Evolutionary conservation across 495 filamentous ascomycete species (phyloP).

Genomic region (Xylaria venustula): DNA sequence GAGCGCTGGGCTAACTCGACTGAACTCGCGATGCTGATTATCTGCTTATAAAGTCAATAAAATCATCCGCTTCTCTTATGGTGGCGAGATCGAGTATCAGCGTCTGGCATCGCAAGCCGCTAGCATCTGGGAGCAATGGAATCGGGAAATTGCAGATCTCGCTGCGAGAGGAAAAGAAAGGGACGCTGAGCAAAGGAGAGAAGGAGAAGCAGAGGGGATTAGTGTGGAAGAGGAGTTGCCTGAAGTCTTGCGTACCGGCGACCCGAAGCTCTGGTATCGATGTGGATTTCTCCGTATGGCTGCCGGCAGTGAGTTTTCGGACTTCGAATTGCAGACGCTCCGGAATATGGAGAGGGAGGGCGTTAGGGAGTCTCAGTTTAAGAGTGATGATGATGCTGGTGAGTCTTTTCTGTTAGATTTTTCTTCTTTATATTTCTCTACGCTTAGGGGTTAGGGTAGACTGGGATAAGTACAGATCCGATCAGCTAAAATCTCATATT

Average conservation of each 20-base stretch:
- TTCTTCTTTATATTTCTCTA: background rate
- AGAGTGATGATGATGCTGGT: conserved; percentile 25
- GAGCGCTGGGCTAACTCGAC: too few species aligned
- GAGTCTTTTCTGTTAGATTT: background rate
- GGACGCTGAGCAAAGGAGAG: too few species aligned
- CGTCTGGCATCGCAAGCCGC: conserved; percentile 41
- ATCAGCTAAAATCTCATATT: background rate
- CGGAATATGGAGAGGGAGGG: conserved; percentile 35
- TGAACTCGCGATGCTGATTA: background rate
- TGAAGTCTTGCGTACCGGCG: conserved; percentile 24
- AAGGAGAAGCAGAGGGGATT: too few species aligned
- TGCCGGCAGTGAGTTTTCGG: conserved; percentile 19
- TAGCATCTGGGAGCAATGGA: conserved; percentile 41
- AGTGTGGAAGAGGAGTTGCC: conserved; percentile 31
- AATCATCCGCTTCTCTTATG: conserved; percentile 44
- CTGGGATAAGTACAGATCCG: too few species aligned
- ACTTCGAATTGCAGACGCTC: conserved; percentile 34
- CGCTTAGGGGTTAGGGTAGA: background rate
- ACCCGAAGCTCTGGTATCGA: conserved; percentile 36
- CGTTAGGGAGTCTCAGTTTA: conserved; percentile 32
- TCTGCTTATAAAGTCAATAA: conserved; percentile 33
- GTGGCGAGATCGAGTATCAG: conserved; percentile 40
- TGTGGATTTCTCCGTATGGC: conserved; percentile 32
- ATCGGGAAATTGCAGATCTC: conserved; percentile 26
- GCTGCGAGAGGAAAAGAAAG: background rate